A percentile compares a stretch with the other conserved stretches of the same genome.
phyloP scores from a whole-genome alignment of 2,329 filamentous ascomycete species.

The Xylaria sp. region DNA sequence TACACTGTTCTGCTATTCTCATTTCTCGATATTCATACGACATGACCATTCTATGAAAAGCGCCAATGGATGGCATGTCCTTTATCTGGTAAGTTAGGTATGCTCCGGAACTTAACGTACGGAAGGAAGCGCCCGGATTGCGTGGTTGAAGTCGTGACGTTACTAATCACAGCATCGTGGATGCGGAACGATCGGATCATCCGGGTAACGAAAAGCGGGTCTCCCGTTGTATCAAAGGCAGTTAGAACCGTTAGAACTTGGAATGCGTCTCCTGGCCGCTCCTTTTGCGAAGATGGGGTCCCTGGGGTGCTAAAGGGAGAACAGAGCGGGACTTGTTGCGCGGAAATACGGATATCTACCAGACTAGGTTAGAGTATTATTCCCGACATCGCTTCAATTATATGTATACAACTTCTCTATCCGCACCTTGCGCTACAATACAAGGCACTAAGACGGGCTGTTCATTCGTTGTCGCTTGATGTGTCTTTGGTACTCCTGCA shows the following conservation, averaged over 20 bases:
- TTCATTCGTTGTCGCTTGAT: constrained; percentile 8
- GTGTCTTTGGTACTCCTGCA: constrained; percentile 9
- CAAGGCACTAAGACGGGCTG: constrained; percentile 5
- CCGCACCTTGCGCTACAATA: background rate
- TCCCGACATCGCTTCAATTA: constrained; percentile 17
- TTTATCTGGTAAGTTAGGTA: background rate
- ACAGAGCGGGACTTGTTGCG: background rate
- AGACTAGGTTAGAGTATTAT: constrained; percentile 9
- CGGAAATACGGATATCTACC: constrained; percentile 5
- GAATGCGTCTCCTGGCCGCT: constrained; percentile 8
- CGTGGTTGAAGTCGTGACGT: constrained; percentile 15
- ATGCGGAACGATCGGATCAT: constrained; percentile 29
- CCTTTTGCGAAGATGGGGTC: constrained; percentile 8
- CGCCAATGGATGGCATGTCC: background rate
- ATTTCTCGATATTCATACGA: background rate
- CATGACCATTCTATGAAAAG: background rate
- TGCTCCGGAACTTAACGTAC: background rate
- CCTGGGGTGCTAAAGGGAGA: background rate
- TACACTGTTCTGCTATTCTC: background rate
- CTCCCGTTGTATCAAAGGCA: constrained; percentile 23
- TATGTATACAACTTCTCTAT: background rate
- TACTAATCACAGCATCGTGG: constrained; percentile 28
- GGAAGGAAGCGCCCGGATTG: constrained; percentile 3
- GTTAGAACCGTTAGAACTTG: background rate
- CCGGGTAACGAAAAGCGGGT: constrained; percentile 27